Evolutionary conservation across 306 rosid species (phyloP).

Genomic region (Trifolium pratense): DNA sequence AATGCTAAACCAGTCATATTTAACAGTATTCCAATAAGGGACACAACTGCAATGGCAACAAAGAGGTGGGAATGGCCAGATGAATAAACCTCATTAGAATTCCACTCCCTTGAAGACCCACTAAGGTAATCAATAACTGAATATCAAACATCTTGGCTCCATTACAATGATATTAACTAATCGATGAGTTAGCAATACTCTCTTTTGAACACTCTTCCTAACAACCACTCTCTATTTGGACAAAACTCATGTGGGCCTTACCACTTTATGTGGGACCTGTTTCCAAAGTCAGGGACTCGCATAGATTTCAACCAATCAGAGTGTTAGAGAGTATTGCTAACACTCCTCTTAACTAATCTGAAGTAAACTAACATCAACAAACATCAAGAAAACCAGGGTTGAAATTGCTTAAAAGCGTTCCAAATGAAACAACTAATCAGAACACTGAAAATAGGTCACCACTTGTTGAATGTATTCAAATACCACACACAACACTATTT

Average conservation of each 20-base stretch:
- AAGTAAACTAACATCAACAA: not conserved
- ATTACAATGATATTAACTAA: not conserved
- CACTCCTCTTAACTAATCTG: no score
- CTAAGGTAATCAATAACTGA: slow-evolving; percentile 12
- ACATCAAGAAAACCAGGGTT: slow-evolving; percentile 7
- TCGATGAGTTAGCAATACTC: not conserved
- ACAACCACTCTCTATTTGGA: no score
- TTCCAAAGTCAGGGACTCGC: no score
- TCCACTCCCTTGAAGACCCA: not conserved
- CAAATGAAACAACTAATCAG: not conserved
- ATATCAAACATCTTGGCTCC: slow-evolving; percentile 2
- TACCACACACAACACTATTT: not conserved
- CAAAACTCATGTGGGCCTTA: no score
- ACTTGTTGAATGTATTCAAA: slow-evolving; percentile 3
- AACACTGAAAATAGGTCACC: slow-evolving; percentile 7
- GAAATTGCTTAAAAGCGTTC: not conserved
- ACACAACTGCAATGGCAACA: not conserved
- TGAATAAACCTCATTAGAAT: not conserved
- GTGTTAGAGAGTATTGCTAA: no score
- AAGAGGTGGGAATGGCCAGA: not conserved
- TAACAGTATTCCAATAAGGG: not conserved
- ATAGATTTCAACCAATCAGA: no score
- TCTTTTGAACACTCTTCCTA: no score
- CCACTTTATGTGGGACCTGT: no score
- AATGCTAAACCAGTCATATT: not conserved